Evolutionary conservation across 768 basidiomycete genomes (phyloP), one percentile per base, ranked within the genome.

Genomic region (Serendipita sp.): DNA sequence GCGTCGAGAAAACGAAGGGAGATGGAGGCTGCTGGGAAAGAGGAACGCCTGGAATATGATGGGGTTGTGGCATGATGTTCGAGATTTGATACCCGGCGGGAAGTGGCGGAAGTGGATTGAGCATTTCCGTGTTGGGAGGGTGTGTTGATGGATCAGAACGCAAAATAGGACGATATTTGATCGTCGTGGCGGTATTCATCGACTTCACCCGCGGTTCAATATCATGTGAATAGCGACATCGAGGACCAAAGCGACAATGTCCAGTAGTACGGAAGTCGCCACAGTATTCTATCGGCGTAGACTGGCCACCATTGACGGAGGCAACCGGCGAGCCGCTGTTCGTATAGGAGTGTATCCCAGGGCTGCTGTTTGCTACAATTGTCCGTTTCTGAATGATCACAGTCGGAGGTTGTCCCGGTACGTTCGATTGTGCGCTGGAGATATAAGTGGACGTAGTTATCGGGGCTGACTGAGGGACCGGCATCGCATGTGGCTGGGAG

Each of bases 221-320:
- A 36, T 60, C 56, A 60, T 60, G 56, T n/a, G 56, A 60, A 35
- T 60, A 60, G 28, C 56, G 56, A 35, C 56, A 60, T 32, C 56
- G 23, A 35, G 56, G 16, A 32, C 56, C 56, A 36, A 60, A 60
- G 3, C 56, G 18, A 60, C 56, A 60, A 28, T 60, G 56, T 11
- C 56, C 56, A 16, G 56, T 60, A n/a, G 56, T 60, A 60, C 56
- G 56, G 28, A 60, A 60, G 35, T 60, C 56, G 23, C 56, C 56
- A 60, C 56, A 60, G 56, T 60, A 60, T 28, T 60, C 56, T 35
- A 60, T 35, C 23, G 56, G 56, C 16, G 23, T 35, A 10, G 23
- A 23, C 35, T 60, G 18, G 16, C 30, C 18, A 7, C 48, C 48
- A 51, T 18, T 32, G n/a, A 7, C 48, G 30, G 48, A 51, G 7